These are phyloP conservation scores for Kodamaea alishanica DNA, from an alignment of 1,139 yeast species.

Conservation along the genomic window DNA sequence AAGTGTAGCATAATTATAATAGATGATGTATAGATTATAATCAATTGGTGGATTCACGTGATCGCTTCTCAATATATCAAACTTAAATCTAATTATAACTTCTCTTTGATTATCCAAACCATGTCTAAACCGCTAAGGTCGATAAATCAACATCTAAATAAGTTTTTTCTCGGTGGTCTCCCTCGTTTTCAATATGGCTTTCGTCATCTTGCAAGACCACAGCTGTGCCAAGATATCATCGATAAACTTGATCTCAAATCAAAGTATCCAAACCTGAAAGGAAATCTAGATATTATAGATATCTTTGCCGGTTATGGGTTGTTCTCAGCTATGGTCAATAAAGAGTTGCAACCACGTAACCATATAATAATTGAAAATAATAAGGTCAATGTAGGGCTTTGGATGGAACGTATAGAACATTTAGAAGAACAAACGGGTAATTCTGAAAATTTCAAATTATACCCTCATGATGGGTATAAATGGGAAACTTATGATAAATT, in stretches of 20 bases:
- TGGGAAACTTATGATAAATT: slow-evolving; percentile 59
- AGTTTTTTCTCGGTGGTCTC: slow-evolving; percentile 15
- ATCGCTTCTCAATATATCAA: no score
- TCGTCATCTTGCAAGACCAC: slow-evolving; percentile 22
- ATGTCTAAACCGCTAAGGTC: slow-evolving; percentile 16
- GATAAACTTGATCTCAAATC: slow-evolving; percentile 39
- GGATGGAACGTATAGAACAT: slow-evolving; percentile 23
- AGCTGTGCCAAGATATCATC: slow-evolving; percentile 35
- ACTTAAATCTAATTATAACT: background rate
- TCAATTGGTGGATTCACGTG: no score
- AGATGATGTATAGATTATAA: no score
- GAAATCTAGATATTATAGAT: slow-evolving; percentile 55
- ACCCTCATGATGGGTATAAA: slow-evolving; percentile 51
- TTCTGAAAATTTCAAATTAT: slow-evolving; percentile 29
- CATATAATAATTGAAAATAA: slow-evolving; percentile 59
- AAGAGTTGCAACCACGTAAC: slow-evolving; percentile 53
- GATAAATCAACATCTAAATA: slow-evolving; percentile 30
- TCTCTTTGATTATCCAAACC: background rate
- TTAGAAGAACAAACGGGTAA: slow-evolving; percentile 23
- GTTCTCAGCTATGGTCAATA: slow-evolving; percentile 52
- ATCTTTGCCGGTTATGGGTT: slow-evolving; percentile 58
- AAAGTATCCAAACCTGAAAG: slow-evolving; percentile 38
- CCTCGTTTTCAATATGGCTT: slow-evolving; percentile 24
- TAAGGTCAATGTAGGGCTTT: slow-evolving; percentile 31
- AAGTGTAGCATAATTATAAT: no score